A percentile compares a stretch with the other conserved stretches of the same genome.
Conservation (phyloP, 441 rosid genomes). For the Euphorbia schlechtendalii region DNA sequence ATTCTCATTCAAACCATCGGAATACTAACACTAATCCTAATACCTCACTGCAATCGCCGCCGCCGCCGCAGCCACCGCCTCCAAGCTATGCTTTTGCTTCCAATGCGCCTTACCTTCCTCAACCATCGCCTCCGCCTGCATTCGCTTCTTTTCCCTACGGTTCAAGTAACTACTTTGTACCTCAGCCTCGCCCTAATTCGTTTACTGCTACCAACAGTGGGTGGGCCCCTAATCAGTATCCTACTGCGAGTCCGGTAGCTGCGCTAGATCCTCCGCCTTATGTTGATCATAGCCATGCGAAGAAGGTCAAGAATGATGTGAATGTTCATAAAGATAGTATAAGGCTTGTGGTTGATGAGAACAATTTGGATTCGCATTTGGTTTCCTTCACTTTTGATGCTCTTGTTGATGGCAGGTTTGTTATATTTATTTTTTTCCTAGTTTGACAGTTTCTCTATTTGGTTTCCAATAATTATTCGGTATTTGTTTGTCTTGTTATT, state of each 20-base stretch:
- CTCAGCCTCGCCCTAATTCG: constrained; percentile 4
- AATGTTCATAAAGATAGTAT: constrained; percentile 59
- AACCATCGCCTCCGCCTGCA: not conserved
- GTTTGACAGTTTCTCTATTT: not conserved
- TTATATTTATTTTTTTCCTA: too few relatives aligned
- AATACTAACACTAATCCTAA: not conserved
- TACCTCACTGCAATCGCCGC: not conserved
- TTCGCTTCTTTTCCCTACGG: not conserved
- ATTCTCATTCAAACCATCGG: not conserved
- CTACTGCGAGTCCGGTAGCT: not conserved
- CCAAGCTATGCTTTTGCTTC: constrained; percentile 13
- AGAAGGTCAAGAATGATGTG: constrained; percentile 68
- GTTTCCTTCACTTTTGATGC: constrained; percentile 82
- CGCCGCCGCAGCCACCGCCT: not conserved
- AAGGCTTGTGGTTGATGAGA: constrained; percentile 50
- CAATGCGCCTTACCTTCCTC: constrained; percentile 9
- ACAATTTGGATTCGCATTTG: constrained; percentile 42
- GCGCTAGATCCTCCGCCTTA: constrained; percentile 23
- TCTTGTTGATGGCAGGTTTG: constrained; percentile 60
- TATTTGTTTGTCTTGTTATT: too few relatives aligned
- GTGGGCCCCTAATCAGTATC: constrained; percentile 7
- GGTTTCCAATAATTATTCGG: too few relatives aligned
- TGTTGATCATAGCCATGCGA: constrained; percentile 62
- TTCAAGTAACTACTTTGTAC: not conserved
- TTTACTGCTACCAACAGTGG: not conserved